Evolutionary conservation across 768 basidiomycete species (phyloP), one percentile per base, ranked within the genome.

Genomic region (Baorangia bicolor): DNA sequence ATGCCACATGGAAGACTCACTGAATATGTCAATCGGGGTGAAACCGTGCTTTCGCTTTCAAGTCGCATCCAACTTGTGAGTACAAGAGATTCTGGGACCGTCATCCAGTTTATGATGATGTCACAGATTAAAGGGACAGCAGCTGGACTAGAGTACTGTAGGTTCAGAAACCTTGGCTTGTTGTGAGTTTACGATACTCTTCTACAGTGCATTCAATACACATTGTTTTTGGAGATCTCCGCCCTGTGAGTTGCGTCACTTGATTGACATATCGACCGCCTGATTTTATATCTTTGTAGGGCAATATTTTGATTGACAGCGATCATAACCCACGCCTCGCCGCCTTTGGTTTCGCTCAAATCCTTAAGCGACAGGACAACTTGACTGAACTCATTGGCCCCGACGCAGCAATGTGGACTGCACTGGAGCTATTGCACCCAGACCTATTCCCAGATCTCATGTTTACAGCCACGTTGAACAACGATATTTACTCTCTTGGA

Each of bases 401-500:
- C 5, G 55, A 55, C 9, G 47, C 42, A 9, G 0, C 0, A 18
- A 34, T 30, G 21, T 58, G n/a, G 14, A 47, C 41, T 18, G 55
- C 57, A 28, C 57, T 55, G 10, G 57, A 58, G 27, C 13, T 50
- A 11, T n/a, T 38, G 30, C n/a, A 27, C 9, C 55, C 48, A 1
- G 5, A 31, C 4, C 4, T 49, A 33, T 37, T 11, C 27, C 4
- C 11, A 0, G 18, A 20, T 37, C 23, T 23, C 16, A 18, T n/a
- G 18, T 5, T n/a, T 5, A 27, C 30, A 5, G 39, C 45, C 14
- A 53, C 51, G 12, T 39, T 53, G 0, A 13, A 20, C 6, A 39
- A 39, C 9, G 56, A 57, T 30, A 53, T 57, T 3, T 57, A 53
- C 20, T 47, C 56, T 20, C 13, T 57, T n/a, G 56, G 56, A 0